phyloP scores from a whole-genome alignment of 257 asterid genomes.

The Cynanchum wilfordii region DNA sequence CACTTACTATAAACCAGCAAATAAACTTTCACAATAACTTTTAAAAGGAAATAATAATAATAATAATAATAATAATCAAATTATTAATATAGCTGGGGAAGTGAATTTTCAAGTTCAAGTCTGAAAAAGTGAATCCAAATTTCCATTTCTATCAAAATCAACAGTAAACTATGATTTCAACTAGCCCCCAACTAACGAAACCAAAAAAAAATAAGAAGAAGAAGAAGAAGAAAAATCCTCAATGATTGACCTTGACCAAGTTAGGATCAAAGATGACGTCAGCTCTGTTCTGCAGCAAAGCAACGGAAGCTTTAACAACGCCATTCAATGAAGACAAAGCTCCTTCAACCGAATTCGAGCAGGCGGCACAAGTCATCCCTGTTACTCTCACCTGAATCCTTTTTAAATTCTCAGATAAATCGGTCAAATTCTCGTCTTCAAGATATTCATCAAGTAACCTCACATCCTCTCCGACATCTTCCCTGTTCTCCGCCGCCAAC shows the following conservation, averaged over 20 bases:
- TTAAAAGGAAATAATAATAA: background rate
- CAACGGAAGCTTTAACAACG: constrained; percentile 83
- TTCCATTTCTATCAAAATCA: background rate
- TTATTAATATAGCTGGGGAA: background rate
- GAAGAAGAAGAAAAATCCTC: background rate
- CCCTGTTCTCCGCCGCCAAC: constrained; percentile 15
- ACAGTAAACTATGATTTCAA: background rate
- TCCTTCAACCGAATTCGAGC: constrained; percentile 89
- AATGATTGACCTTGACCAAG: constrained; percentile 51
- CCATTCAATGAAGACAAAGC: constrained; percentile 66
- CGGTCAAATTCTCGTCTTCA: constrained; percentile 36
- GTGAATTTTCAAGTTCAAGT: constrained; percentile 1
- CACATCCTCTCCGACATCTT: constrained; percentile 52
- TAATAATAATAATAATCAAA: background rate
- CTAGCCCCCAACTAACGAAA: background rate
- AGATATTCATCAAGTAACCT: constrained; percentile 49
- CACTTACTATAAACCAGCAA: background rate
- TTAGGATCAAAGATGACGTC: constrained; percentile 68
- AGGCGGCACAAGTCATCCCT: constrained; percentile 99
- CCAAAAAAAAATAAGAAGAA: background rate
- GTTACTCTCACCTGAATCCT: constrained; percentile 73
- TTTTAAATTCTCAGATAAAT: constrained; percentile 34
- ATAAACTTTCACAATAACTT: background rate
- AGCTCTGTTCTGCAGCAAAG: constrained; percentile 91
- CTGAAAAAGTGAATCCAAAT: background rate